These are phyloP conservation scores for Kockiozyma suomiensis DNA, from an alignment of 805 yeast species.

Conservation along the genomic window DNA sequence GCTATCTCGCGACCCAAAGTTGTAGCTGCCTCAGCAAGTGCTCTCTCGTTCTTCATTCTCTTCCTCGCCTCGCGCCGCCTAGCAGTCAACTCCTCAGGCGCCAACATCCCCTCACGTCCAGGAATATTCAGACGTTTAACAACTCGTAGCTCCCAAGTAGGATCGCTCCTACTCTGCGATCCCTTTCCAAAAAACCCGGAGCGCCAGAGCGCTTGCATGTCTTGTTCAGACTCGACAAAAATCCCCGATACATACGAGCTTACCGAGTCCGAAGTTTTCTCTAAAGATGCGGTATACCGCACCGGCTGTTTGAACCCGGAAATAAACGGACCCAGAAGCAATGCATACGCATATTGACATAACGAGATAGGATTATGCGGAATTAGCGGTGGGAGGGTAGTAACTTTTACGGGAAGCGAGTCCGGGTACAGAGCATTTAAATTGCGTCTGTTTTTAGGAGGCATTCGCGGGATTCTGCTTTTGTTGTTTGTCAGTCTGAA, in stretches of 20 bases:
- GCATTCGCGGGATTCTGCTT: conserved; percentile 4
- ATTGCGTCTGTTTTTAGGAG: conserved; percentile 33
- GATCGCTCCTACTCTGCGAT: conserved; percentile 82
- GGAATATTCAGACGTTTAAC: conserved; percentile 52
- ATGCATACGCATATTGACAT: conserved; percentile 47
- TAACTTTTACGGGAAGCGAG: conserved; percentile 62
- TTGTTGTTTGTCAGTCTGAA: not conserved
- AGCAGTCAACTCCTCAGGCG: conserved; percentile 78
- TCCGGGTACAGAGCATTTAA: conserved; percentile 45
- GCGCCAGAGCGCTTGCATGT: conserved; percentile 68
- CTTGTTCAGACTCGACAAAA: conserved; percentile 41
- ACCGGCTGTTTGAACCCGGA: conserved; percentile 5
- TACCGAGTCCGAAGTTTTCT: conserved; percentile 14
- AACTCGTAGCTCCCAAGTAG: conserved; percentile 81
- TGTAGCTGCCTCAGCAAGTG: conserved; percentile 54
- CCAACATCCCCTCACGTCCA: conserved; percentile 42
- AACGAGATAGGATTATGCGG: conserved; percentile 74
- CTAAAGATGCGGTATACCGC: conserved; percentile 33
- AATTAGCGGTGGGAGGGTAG: conserved; percentile 45
- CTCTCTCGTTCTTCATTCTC: conserved; percentile 70
- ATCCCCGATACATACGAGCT: conserved; percentile 42
- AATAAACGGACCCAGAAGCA: conserved; percentile 7
- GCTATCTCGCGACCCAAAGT: not conserved
- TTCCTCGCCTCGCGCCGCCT: conserved; percentile 70
- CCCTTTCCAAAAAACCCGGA: conserved; percentile 96